Base-by-base conservation (phyloP, 305 asterid species). In the Fraxinus nigra region DNA sequence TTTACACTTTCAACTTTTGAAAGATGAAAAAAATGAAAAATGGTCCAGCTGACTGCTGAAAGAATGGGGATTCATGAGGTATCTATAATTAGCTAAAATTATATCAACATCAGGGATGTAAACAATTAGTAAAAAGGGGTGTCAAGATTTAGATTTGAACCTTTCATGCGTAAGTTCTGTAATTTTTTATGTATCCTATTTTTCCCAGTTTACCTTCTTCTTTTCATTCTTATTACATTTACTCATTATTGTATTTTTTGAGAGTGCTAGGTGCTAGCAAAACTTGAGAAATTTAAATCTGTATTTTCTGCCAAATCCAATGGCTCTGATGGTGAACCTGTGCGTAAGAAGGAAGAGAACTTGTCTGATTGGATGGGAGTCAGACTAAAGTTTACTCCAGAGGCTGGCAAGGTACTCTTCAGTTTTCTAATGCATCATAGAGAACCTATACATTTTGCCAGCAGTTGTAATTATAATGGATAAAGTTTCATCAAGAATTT, bases 251-350 rank as follows among this genome's bases (percentile, higher is more conserved):
- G 48, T 63, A 30, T 32, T 82, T 54, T 81, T 34, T 85, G 14
- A 86, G 75, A 40, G 56, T 78, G 76, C 70, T 80, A 95, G 99
- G 82, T 90, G 82, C 91, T 96, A 18, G 92, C 94, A 65, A 94
- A 76, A 87, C 92, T 96, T 74, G 93, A 94, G 85, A 93, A 85
- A 86, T 93, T 96, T 80, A 93, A 93, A 85, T 87, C 92, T 26
- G 81, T 79, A 24, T 79, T 93, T 80, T 87, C 91, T 81, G 81
- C 92, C 84, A 90, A 90, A 83, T 80, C 89, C 72, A 82, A 79
- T 70, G 89, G 77, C 72, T 79, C 92, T 69, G 85, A 69, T 75
- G 83, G 79, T 85, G 92, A 83, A 82, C 77, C 75, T 72, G 84
- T 80, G 22, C 91, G 85, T 72, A 87, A 69, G 80, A 87, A 90